Evolutionary conservation across 192 early-diverging fungal genomes (phyloP).

Genomic region (Podila epigama): DNA sequence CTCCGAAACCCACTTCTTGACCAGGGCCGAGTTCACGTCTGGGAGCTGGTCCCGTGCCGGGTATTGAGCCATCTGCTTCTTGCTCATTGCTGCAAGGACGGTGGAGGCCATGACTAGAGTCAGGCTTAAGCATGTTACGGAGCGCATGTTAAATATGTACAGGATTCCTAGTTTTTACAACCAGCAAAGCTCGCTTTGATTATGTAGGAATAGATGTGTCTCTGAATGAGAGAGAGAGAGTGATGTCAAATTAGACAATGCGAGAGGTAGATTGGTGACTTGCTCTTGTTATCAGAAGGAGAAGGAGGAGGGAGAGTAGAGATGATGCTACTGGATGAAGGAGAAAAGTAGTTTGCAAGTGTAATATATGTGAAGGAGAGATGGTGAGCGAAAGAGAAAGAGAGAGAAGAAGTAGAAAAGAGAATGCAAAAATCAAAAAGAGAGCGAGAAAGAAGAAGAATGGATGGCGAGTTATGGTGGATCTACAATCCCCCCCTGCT

Average conservation of each 20-base stretch:
- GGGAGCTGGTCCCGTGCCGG: conserved; percentile 13
- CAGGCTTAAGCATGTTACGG: conserved; percentile 19
- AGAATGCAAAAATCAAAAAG: too few relatives aligned
- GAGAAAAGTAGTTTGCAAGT: background rate
- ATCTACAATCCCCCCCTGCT: too few relatives aligned
- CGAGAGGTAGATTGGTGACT: too few relatives aligned
- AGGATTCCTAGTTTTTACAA: background rate
- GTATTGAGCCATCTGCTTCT: conserved; percentile 25
- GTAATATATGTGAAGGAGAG: too few relatives aligned
- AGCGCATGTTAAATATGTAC: conserved; percentile 21
- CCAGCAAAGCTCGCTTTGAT: background rate
- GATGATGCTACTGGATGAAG: background rate
- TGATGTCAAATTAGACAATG: background rate
- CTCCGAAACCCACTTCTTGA: conserved; percentile 46
- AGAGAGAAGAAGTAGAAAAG: too few relatives aligned
- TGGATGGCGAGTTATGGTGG: too few relatives aligned
- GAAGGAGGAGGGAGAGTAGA: background rate
- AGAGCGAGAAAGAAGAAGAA: too few relatives aligned
- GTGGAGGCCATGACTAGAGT: conserved; percentile 29
- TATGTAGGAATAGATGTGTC: background rate
- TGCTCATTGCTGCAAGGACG: conserved; percentile 27
- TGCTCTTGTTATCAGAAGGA: background rate
- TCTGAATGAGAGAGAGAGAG: background rate
- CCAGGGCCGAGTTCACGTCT: conserved; percentile 14
- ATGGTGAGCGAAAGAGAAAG: background rate